Base-by-base conservation (phyloP, 2,329 filamentous ascomycete genomes). In the Neonectria sp. region DNA sequence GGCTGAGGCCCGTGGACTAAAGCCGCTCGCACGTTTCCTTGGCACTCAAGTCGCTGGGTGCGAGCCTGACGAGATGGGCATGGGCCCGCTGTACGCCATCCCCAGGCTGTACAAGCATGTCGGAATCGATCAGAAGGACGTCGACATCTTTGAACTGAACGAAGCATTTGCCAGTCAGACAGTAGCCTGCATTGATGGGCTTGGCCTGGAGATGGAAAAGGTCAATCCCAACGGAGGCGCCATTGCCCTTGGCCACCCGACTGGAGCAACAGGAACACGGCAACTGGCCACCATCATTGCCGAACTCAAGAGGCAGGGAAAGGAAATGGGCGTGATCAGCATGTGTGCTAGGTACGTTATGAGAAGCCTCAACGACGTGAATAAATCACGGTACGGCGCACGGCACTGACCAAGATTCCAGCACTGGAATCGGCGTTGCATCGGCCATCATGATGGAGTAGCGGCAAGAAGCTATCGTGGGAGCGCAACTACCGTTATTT, bases 181-280 rank as follows among this genome's bases (percentile, higher is more conserved):
- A 1, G 78, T 91, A 8, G 86, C 97, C 80, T 95, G 92, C 73
- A 82, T 95, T 49, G 84, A 93, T 67, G 87, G 89, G 74, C 80
- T 95, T 17, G 92, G 91, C 0, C 82, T 95, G 82, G 86, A 91
- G 74, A 81, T 88, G 53, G 88, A 88, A 4, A 91, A 88, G 81
- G 92, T 98, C 29, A 98, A 98, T 82, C 94, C 94, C 0, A 95
- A 96, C 75, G 95, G 95, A 66, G 95, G 95, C 45, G 95, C 95
- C 1, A 97, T 97, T 79, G 95, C 95, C 17, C 83, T 97, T 24
- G 95, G 95, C 1, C 95, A 97, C 80, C 95, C 95, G 3, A 86
- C 97, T 1, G 95, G 95, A 51, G 95, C 95, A 15, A 97, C 95
- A 8, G 94, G 94, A 13, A 60, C 67, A 2, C 46, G 68, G 1